Percentiles rank a stretch among this genome's conserved stretches.
Evolutionary conservation across 1,284 basidiomycete genomes (phyloP).

Genomic region (Tylopilus orsonianus): DNA sequence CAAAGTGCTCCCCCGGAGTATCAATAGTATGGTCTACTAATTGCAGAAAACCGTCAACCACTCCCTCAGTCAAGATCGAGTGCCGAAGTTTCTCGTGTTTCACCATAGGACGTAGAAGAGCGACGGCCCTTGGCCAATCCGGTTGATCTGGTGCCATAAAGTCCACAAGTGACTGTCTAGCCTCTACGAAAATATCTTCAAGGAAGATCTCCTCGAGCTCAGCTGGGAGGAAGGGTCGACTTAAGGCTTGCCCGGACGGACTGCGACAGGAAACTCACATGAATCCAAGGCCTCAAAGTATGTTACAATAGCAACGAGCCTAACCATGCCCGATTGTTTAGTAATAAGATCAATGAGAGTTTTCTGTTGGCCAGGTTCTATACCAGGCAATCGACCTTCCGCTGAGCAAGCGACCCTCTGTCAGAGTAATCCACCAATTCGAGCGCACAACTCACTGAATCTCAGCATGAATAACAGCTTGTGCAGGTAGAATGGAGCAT

Average conservation of each 20-base stretch:
- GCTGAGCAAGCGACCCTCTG: background rate
- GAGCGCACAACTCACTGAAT: slow-evolving; percentile 8
- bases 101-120: slow-evolving; percentile 14
- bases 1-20: slow-evolving; percentile 13
- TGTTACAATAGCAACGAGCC: slow-evolving; percentile 25
- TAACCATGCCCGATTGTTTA: slow-evolving; percentile 15
- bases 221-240: background rate
- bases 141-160: slow-evolving; percentile 12
- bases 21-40: slow-evolving; percentile 9
- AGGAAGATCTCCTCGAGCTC: slow-evolving; percentile 5
- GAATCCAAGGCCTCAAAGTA: slow-evolving; percentile 25
- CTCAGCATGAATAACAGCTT: slow-evolving; percentile 15
- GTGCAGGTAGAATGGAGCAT: slow-evolving; percentile 12
- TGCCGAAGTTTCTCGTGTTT: slow-evolving; percentile 12
- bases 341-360: slow-evolving; percentile 11
- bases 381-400: slow-evolving; percentile 3
- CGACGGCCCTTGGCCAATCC: slow-evolving; percentile 18
- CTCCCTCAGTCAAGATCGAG: slow-evolving; percentile 3
- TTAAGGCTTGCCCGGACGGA: background rate
- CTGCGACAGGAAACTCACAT: slow-evolving; percentile 12
- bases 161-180: slow-evolving; percentile 8
- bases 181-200: slow-evolving; percentile 11
- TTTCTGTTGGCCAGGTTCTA: slow-evolving; percentile 6
- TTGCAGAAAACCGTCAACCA: slow-evolving; percentile 12
- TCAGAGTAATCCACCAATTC: background rate